Evolutionary conservation across 2,329 filamentous ascomycete genomes (phyloP).

Genomic region (Apiospora kogelbergensis): DNA sequence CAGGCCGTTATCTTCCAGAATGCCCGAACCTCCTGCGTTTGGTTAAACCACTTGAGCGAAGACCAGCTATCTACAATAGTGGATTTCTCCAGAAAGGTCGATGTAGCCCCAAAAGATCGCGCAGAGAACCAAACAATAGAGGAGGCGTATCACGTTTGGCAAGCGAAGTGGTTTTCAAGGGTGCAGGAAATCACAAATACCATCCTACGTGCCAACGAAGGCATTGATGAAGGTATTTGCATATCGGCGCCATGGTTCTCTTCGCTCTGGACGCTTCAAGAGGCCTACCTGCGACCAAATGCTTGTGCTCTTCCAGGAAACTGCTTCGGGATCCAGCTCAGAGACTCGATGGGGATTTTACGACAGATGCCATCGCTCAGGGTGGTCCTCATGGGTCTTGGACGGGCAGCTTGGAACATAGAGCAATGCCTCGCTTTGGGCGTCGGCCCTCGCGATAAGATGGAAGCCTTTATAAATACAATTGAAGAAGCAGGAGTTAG

Average conservation of each 20-base stretch:
- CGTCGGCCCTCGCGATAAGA: background rate
- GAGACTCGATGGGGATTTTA: background rate
- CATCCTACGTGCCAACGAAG: background rate
- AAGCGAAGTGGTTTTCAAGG: background rate
- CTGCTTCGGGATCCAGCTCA: background rate
- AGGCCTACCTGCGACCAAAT: background rate
- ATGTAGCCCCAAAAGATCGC: too few relatives aligned
- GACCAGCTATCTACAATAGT: background rate
- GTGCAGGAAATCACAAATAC: background rate
- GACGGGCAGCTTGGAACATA: background rate
- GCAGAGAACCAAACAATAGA: too few relatives aligned
- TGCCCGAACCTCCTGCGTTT: background rate
- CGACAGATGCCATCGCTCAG: background rate
- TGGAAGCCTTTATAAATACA: background rate
- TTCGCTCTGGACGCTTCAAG: slow-evolving; percentile 13
- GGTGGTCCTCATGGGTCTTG: background rate
- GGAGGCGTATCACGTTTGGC: too few relatives aligned
- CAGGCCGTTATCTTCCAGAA: slow-evolving; percentile 11
- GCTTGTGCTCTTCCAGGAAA: slow-evolving; percentile 2
- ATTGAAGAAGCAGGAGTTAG: background rate
- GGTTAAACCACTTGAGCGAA: background rate
- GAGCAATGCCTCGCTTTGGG: slow-evolving; percentile 1
- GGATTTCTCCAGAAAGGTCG: background rate
- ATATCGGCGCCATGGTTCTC: slow-evolving; percentile 12
- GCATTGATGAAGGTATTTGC: background rate